Conservation (phyloP, 106 monocot species). For the Dendrobium officinale region DNA sequence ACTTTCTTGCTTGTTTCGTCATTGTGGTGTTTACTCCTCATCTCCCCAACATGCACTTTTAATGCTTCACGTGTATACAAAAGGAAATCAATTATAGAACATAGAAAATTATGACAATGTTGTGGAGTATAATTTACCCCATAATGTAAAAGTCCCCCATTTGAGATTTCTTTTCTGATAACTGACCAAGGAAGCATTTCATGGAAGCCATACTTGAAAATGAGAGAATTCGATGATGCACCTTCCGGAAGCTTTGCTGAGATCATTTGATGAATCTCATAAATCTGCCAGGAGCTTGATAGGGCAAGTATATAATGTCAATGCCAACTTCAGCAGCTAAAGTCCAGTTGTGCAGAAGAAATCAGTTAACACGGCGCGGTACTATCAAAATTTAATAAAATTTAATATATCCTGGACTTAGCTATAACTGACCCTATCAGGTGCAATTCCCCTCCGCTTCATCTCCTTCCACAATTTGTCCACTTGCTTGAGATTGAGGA, state of each 20-base stretch:
- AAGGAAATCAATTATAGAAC: background rate
- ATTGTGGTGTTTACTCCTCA: too few species aligned
- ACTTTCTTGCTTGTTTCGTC: too few species aligned
- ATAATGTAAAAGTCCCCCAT: background rate
- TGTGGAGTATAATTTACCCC: background rate
- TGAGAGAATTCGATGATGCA: background rate
- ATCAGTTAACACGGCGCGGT: background rate
- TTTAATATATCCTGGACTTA: too few species aligned
- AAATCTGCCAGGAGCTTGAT: too few species aligned
- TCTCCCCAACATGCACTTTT: background rate
- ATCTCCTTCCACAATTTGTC: slow-evolving; percentile 93
- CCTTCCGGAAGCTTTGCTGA: background rate
- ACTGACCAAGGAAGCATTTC: too few species aligned
- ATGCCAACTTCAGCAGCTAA: too few species aligned
- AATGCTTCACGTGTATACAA: background rate
- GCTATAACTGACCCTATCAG: slow-evolving; percentile 62
- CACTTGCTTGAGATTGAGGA: slow-evolving; percentile 40
- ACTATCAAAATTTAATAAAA: background rate
- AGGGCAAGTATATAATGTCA: too few species aligned
- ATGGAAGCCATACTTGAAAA: background rate
- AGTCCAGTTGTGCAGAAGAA: background rate
- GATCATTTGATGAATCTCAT: too few species aligned
- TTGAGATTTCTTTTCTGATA: background rate
- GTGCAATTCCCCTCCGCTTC: slow-evolving; percentile 38
- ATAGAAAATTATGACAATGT: background rate